phyloP scores from a whole-genome alignment of 305 asterid species.

The Striga hermonthica region DNA sequence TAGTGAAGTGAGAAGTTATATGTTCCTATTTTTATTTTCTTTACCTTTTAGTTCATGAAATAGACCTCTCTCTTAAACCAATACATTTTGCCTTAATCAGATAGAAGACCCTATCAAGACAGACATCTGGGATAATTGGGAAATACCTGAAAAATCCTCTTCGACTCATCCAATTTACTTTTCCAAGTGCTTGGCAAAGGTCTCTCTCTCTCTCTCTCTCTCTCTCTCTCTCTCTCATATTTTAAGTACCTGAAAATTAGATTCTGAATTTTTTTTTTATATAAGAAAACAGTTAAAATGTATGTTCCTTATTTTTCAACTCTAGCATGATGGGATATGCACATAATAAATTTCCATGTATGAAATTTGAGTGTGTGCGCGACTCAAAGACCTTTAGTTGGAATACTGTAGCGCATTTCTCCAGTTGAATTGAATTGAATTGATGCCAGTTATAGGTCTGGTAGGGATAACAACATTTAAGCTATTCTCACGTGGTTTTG shows the following conservation, averaged over 20 bases:
- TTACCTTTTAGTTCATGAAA: slow-evolving; percentile 4
- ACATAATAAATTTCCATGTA: slow-evolving; percentile 2
- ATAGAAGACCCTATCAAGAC: slow-evolving; percentile 45
- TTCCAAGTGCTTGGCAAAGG: slow-evolving; percentile 77
- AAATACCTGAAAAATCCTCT: slow-evolving; percentile 50
- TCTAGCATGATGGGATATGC: slow-evolving; percentile 21
- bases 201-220: slow-evolving; percentile 27
- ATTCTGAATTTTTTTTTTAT: slow-evolving; percentile 18
- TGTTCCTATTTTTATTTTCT: slow-evolving; percentile 4
- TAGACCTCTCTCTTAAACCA: not conserved
- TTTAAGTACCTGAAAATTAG: slow-evolving; percentile 21
- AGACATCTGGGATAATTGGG: slow-evolving; percentile 50
- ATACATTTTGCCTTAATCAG: slow-evolving; percentile 37
- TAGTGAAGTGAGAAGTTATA: slow-evolving; percentile 47
- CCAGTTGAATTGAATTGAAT: too few relatives aligned
- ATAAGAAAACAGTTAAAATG: not conserved
- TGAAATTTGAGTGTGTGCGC: not conserved
- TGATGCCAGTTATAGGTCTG: too few relatives aligned
- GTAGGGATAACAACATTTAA: too few relatives aligned
- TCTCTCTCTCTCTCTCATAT: not conserved
- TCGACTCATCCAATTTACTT: slow-evolving; percentile 74
- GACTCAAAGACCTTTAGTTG: too few relatives aligned
- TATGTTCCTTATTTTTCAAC: slow-evolving; percentile 10
- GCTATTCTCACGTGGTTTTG: too few relatives aligned
- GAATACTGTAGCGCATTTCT: too few relatives aligned